Evolutionary conservation across 139 green algal species (phyloP), one percentile per base, ranked within the genome.

Genomic region (Coelastrella sp.): DNA sequence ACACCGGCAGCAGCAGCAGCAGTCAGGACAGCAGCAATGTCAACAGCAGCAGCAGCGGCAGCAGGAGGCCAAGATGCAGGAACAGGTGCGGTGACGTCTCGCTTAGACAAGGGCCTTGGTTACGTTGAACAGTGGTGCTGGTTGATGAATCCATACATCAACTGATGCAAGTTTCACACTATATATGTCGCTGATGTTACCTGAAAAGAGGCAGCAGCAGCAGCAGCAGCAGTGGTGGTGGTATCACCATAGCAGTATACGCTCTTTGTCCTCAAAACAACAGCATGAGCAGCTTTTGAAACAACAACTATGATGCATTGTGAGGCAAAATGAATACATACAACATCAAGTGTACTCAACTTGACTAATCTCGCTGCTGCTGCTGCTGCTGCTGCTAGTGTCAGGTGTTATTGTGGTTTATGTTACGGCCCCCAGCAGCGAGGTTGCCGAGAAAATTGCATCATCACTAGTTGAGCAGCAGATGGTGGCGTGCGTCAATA

Each of bases 401-500:
- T 13, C 21, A 50, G 88, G 74, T 0, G 51, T 87, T 2, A 79
- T 89, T 2, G 72, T 92, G 7, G 87, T 94, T 21, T 92, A 93
- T 67, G 90, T 93, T 3, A 94, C 91, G 0, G 89, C 91, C 9
- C 90, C 90, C 37, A 85, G 48, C 69, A 27, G 83, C 4, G 82
- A 93, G 23, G 89, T 93, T 1, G 88, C 25, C 11, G 73, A 88
- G 2, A 84, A 75, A 19, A 91, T 98, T n/a, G 92, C 89, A 1
- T 8, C 19, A 7, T 59, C 53, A 5, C 51, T 98, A 3, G 86
- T 98, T 3, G 80, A 89, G 17, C 64, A n/a, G 41, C 41, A 92
- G 76, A 85, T 98, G 62, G 94, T 91, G 5, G 95, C 95, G 0
- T 98, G 95, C 68, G 94, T 96, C 7, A 98, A 96, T 79, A 93